Evolutionary conservation across 768 basidiomycete genomes (phyloP).

Genomic region (Trametes elegans): DNA sequence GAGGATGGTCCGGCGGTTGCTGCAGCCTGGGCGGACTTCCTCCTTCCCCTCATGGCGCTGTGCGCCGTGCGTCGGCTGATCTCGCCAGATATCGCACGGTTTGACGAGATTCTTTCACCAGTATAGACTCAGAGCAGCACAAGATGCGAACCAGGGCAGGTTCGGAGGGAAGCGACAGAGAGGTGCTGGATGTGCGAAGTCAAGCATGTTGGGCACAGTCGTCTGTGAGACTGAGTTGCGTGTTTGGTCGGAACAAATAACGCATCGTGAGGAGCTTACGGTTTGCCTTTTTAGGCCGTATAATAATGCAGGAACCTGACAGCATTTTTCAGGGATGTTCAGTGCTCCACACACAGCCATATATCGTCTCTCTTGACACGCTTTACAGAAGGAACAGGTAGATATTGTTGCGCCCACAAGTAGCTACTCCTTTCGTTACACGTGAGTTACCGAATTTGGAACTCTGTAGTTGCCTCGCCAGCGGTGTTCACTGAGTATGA

Average conservation of each 20-base stretch:
- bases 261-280: slow-evolving; percentile 5
- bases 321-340: too few species aligned
- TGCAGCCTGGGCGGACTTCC: neutral
- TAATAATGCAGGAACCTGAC: too few species aligned
- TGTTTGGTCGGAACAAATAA: slow-evolving; percentile 33
- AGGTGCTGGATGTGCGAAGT: slow-evolving; percentile 21
- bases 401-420: too few species aligned
- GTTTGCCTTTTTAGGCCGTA: slow-evolving; percentile 1
- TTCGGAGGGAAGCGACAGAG: neutral
- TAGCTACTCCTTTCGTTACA: too few species aligned
- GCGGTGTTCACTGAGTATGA: too few species aligned
- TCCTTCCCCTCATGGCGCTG: slow-evolving; percentile 17
- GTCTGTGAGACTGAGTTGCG: slow-evolving; percentile 26
- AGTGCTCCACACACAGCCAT: too few species aligned
- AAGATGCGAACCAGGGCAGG: neutral
- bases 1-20: neutral
- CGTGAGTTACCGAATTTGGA: too few species aligned
- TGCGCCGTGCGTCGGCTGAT: slow-evolving; percentile 38
- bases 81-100: slow-evolving; percentile 66
- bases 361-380: too few species aligned
- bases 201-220: slow-evolving; percentile 25
- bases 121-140: neutral
- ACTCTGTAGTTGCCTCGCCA: too few species aligned
- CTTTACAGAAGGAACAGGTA: too few species aligned
- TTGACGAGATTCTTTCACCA: slow-evolving; percentile 57